Evolutionary conservation across 495 filamentous ascomycete species (phyloP), one percentile per base, ranked within the genome.

Genomic region (Aspergillus mulundensis): DNA sequence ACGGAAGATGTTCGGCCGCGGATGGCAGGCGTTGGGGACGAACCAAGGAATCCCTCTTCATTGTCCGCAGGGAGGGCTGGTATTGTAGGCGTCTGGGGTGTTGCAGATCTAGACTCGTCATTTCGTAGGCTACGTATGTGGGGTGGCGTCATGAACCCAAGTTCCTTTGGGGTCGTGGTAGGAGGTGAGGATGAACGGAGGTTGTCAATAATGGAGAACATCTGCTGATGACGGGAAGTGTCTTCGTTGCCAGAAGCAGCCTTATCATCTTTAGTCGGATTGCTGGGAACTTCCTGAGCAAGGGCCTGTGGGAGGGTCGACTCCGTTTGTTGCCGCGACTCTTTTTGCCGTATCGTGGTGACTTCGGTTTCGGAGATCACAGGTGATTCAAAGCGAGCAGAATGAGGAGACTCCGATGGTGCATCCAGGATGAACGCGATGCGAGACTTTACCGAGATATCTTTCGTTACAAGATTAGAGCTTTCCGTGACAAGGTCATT

Each of bases 21-120:
- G 63, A 84, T 67, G 66, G 74, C 62, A 7, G 90, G 89, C 0
- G 90, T 95, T 1, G 91, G 91, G 8, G 91, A 94, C n/a, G 88
- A 95, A 3, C 82, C 83, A 40, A 93, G 75, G 60, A 83, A 89
- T 15, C 83, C 80, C 66, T 87, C 81, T 64, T 84, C 61, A 61
- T 73, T 63, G 47, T 77, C 62, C 24, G 63, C 53, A 42, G 69
- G 50, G n/a, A 63, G 62, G 12, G 68, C 61, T n/a, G 70, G 68
- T 7, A 82, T 66, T 15, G 70, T 78, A 15, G 81, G 81, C 14
- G 81, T 83, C 39, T 73, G 63, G 3, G 75, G 73, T 16, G 73
- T 70, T 45, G 65, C 70, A 46, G 51, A 48, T 1, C 57, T 54
- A 15, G 57, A 50, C 18, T 59, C 64, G 12, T 50, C 60, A 30